These are phyloP conservation scores for Avena atlantica DNA, from an alignment of 176 grass and related monocot species.

Conservation along the genomic window DNA sequence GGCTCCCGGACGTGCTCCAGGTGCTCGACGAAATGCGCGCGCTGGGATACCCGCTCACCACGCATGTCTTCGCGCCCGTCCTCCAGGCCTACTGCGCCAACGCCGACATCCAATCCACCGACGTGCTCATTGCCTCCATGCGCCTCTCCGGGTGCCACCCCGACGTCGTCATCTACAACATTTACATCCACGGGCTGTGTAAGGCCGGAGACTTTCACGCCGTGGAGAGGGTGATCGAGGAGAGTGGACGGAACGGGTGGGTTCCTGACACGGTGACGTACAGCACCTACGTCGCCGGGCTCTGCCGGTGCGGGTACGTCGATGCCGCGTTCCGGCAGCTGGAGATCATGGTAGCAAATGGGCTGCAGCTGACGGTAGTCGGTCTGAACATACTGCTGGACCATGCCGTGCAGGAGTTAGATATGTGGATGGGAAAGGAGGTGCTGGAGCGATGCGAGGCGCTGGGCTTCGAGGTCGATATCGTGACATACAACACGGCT, in stretches of 20 bases:
- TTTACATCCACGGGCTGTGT: constrained; percentile 73
- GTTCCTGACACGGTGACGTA: constrained; percentile 80
- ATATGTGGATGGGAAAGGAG: constrained; percentile 64
- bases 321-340: constrained; percentile 63
- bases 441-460: constrained; percentile 68
- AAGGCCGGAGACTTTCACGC: constrained; percentile 59
- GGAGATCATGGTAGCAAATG: constrained; percentile 66
- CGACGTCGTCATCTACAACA: constrained; percentile 78
- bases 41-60: constrained; percentile 50
- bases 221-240: constrained; percentile 53
- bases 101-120: constrained; percentile 57
- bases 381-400: constrained; percentile 88
- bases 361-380: constrained; percentile 62
- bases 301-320: constrained; percentile 57
- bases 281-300: constrained; percentile 77
- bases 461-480: constrained; percentile 81
- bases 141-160: constrained; percentile 52
- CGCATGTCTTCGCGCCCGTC: constrained; percentile 62
- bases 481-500: constrained; percentile 79
- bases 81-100: constrained; percentile 58
- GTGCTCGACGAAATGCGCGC: constrained; percentile 85
- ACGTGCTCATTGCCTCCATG: constrained; percentile 61
- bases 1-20: constrained; percentile 63
- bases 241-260: constrained; percentile 61
- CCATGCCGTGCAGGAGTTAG: constrained; percentile 50